phyloP scores from a whole-genome alignment of 1,284 basidiomycete species.

The Malassezia brasiliensis region DNA sequence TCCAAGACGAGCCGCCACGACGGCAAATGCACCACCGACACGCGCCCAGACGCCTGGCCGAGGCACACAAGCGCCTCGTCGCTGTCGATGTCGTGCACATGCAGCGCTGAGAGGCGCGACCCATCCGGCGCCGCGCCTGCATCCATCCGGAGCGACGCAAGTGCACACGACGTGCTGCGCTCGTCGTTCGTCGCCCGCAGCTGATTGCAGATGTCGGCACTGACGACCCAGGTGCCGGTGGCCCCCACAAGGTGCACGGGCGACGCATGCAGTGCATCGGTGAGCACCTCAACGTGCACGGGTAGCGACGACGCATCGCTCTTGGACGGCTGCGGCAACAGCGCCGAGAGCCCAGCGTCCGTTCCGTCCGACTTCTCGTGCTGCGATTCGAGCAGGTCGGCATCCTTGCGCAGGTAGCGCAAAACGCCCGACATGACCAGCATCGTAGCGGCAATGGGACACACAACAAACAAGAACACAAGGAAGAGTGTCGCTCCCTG shows the following conservation, averaged over 20 bases:
- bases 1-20: not conserved
- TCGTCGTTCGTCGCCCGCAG: slow-evolving; percentile 20
- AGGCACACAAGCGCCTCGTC: slow-evolving; percentile 54
- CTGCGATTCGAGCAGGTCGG: slow-evolving; percentile 74
- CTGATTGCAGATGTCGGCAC: slow-evolving; percentile 60
- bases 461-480: slow-evolving; percentile 53
- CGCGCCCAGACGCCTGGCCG: slow-evolving; percentile 59
- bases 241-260: slow-evolving; percentile 56
- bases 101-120: not conserved
- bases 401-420: slow-evolving; percentile 81
- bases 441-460: slow-evolving; percentile 74
- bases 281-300: slow-evolving; percentile 57
- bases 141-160: slow-evolving; percentile 7
- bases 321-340: not conserved
- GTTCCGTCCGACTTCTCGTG: slow-evolving; percentile 31
- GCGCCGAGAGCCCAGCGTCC: slow-evolving; percentile 3
- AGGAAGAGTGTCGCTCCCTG: slow-evolving; percentile 16
- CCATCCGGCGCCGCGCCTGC: not conserved
- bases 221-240: slow-evolving; percentile 50
- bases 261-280: slow-evolving; percentile 65
- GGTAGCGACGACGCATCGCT: slow-evolving; percentile 48
- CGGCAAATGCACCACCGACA: slow-evolving; percentile 47
- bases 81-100: slow-evolving; percentile 20
- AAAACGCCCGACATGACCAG: slow-evolving; percentile 66
- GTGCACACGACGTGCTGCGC: not conserved